A percentile compares a stretch with the other conserved stretches of the same genome.
These are phyloP conservation scores for Ogataea populi-albae DNA, from an alignment of 805 yeast genomes.

Conservation along the genomic window DNA sequence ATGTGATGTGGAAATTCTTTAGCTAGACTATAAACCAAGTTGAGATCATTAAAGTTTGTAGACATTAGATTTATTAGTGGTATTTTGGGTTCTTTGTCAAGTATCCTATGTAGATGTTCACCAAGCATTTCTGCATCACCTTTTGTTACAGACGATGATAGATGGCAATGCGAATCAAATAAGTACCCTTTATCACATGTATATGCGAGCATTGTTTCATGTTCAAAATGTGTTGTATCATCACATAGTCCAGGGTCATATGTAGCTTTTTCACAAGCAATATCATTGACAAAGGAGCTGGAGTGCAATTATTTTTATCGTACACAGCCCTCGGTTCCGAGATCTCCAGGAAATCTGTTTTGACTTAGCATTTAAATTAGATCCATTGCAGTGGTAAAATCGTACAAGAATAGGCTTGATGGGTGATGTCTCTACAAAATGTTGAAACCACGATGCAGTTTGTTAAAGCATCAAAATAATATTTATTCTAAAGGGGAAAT, in stretches of 20 bases:
- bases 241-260: not conserved
- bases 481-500: not conserved
- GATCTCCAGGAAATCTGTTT: too few species aligned
- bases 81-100: slow-evolving; percentile 1
- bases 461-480: slow-evolving; percentile 1
- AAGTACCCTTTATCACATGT: slow-evolving; percentile 7
- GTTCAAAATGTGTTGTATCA: slow-evolving; percentile 3
- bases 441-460: too few species aligned
- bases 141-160: slow-evolving; percentile 25
- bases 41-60: slow-evolving; percentile 40
- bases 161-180: slow-evolving; percentile 42
- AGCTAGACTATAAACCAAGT: slow-evolving; percentile 24
- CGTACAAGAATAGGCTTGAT: too few species aligned
- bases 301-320: too few species aligned
- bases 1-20: slow-evolving; percentile 22
- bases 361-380: too few species aligned
- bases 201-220: slow-evolving; percentile 7
- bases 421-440: too few species aligned
- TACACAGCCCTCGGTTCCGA: too few species aligned
- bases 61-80: slow-evolving; percentile 43
- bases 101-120: slow-evolving; percentile 2
- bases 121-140: slow-evolving; percentile 7
- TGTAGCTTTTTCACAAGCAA: too few species aligned
- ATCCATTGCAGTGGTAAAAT: too few species aligned
- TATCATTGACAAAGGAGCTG: too few species aligned